Percentiles rank a stretch among this genome's conserved stretches.
phyloP scores from a whole-genome alignment of 768 basidiomycete genomes.

The Rhizopogon sp. region DNA sequence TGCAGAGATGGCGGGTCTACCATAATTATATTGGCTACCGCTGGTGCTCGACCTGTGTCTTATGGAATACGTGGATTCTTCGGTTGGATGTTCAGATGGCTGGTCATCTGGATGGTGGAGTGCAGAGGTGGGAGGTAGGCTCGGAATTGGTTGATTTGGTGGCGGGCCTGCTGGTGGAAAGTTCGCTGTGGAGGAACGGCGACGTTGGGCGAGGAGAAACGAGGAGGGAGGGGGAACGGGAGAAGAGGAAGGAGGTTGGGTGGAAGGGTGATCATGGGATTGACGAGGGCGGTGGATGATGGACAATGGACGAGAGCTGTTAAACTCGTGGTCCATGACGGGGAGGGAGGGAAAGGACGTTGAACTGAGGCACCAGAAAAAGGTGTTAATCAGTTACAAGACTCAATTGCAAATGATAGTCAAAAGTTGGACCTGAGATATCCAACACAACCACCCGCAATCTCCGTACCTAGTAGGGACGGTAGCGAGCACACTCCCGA shows the following conservation, averaged over 20 bases:
- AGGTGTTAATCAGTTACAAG: background rate
- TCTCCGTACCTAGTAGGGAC: too few species aligned
- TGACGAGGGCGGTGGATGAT: conserved; percentile 27
- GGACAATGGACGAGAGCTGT: conserved; percentile 21
- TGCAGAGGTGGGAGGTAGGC: conserved; percentile 39
- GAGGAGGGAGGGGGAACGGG: conserved; percentile 24
- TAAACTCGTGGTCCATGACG: conserved; percentile 25
- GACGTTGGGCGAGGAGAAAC: conserved; percentile 39
- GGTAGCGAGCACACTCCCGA: too few species aligned
- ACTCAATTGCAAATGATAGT: background rate
- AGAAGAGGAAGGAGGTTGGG: conserved; percentile 20
- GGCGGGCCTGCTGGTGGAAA: conserved; percentile 66
- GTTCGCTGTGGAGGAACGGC: conserved; percentile 65
- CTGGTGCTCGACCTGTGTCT: conserved; percentile 34
- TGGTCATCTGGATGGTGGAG: conserved; percentile 14
- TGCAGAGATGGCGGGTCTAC: conserved; percentile 38
- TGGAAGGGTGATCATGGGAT: conserved; percentile 25
- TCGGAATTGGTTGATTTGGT: conserved; percentile 71
- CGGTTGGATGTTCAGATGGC: conserved; percentile 18
- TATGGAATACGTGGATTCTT: conserved; percentile 23
- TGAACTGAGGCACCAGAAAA: background rate
- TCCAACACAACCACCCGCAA: too few species aligned
- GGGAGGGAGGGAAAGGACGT: background rate
- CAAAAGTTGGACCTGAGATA: background rate
- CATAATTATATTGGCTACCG: conserved; percentile 21